phyloP scores from a whole-genome alignment of 306 rosid species.

The Trifolium repens region DNA sequence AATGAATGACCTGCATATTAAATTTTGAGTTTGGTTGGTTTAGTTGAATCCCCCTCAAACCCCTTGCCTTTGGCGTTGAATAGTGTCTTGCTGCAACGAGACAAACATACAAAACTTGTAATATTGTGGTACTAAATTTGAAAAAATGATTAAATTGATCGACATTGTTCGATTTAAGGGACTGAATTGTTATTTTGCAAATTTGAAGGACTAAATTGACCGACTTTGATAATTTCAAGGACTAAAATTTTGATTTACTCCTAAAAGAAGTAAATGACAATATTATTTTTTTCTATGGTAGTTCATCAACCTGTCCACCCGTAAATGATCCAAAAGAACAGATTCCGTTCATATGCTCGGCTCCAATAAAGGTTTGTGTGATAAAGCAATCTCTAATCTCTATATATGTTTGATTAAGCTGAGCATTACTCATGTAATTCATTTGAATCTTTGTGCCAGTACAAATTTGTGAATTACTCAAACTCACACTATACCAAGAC shows the following conservation, averaged over 20 bases:
- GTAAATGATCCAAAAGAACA: slow-evolving; percentile 49
- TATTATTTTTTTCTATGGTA: slow-evolving; percentile 38
- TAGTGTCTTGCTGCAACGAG: background rate
- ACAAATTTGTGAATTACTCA: slow-evolving; percentile 58
- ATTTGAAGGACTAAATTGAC: background rate
- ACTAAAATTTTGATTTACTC: background rate
- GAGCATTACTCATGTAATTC: slow-evolving; percentile 35
- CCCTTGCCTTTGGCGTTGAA: too few relatives aligned
- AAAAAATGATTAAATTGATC: background rate
- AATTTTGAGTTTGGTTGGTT: too few relatives aligned
- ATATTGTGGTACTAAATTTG: background rate
- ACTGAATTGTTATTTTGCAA: background rate
- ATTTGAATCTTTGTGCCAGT: slow-evolving; percentile 59
- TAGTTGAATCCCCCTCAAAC: too few relatives aligned
- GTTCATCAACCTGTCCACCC: slow-evolving; percentile 69
- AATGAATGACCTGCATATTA: too few relatives aligned
- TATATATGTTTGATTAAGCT: slow-evolving; percentile 5
- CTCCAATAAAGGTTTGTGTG: slow-evolving; percentile 70
- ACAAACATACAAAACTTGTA: too few relatives aligned
- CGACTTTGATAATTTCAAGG: background rate
- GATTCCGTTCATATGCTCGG: slow-evolving; percentile 73
- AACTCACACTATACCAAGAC: slow-evolving; percentile 54
- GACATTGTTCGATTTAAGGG: background rate
- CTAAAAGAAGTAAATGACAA: background rate
- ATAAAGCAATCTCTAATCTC: background rate